phyloP scores from a whole-genome alignment of 768 basidiomycete species.

The Naganishia onofrii region DNA sequence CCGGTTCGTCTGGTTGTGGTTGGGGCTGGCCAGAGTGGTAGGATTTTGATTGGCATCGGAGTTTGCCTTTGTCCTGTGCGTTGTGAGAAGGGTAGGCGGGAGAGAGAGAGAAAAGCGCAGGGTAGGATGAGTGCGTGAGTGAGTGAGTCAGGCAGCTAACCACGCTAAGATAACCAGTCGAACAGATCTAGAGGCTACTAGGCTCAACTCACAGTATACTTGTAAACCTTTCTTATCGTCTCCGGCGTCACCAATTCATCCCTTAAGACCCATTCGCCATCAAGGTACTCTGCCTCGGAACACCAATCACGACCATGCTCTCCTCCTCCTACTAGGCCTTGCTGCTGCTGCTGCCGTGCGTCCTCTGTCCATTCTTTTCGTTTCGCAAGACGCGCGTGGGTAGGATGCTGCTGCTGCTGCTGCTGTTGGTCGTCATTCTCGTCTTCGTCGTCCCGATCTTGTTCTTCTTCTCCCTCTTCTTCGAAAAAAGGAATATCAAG shows the following conservation, averaged over 20 bases:
- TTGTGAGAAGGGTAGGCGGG: neutral
- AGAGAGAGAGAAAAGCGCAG: neutral
- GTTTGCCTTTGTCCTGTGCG: slow-evolving; percentile 1
- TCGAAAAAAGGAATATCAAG: neutral
- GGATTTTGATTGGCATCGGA: neutral
- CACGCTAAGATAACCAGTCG: too few relatives aligned
- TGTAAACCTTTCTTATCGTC: neutral
- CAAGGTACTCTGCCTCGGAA: slow-evolving; percentile 8
- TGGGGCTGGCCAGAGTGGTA: neutral
- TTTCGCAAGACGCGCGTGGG: too few relatives aligned
- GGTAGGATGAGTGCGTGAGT: too few relatives aligned
- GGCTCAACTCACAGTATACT: slow-evolving; percentile 7
- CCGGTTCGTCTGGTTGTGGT: neutral
- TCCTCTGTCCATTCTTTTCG: neutral
- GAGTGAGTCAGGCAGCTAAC: too few relatives aligned
- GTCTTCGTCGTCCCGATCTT: neutral
- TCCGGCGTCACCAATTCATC: neutral
- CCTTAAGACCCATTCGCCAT: neutral
- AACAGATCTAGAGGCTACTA: too few relatives aligned
- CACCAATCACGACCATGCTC: neutral
- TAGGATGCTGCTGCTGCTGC: neutral
- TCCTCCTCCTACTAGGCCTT: neutral
- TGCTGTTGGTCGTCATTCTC: neutral
- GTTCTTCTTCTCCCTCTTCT: neutral
- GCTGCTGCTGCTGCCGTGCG: neutral